Evolutionary conservation across 75 land plant genomes (phyloP).

Genomic region (Azolla pinnata): DNA sequence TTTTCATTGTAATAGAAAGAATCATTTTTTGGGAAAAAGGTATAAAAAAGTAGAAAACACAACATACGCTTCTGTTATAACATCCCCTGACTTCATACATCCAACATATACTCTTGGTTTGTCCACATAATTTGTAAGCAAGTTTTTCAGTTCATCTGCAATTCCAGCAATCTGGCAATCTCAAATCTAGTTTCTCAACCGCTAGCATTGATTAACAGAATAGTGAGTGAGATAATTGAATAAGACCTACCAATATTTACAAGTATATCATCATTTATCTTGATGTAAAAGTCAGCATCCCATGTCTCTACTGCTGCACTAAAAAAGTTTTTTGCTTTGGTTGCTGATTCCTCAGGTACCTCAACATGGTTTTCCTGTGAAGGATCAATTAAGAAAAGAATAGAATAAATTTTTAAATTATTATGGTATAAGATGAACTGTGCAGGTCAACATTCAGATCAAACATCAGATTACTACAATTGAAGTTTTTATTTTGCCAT

Average conservation of each 20-base stretch:
- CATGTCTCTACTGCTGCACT: conserved; percentile 58
- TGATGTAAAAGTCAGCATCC: conserved; percentile 87
- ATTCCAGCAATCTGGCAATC: too few species aligned
- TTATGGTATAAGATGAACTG: background rate
- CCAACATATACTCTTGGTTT: conserved; percentile 90
- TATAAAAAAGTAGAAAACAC: too few species aligned
- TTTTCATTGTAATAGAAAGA: too few species aligned
- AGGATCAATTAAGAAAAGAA: background rate
- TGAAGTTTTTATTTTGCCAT: too few species aligned
- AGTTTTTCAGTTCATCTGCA: conserved; percentile 60
- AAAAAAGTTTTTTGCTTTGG: conserved; percentile 57
- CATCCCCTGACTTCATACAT: conserved; percentile 97
- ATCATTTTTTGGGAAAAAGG: too few species aligned
- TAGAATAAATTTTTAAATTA: background rate
- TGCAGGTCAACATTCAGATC: background rate
- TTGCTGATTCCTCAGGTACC: conserved; percentile 43
- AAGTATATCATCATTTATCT: conserved; percentile 66
- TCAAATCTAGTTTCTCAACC: too few species aligned
- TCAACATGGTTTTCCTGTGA: conserved; percentile 70
- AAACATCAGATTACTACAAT: too few species aligned
- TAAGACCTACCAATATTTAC: conserved; percentile 50
- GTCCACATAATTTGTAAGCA: conserved; percentile 58
- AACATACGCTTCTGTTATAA: conserved; percentile 76
- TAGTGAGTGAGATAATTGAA: too few species aligned
- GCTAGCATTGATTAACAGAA: too few species aligned